A percentile compares a stretch with the other conserved stretches of the same genome.
Conservation (phyloP, 805 yeast genomes). For the Barnettozyma sucrosica region DNA sequence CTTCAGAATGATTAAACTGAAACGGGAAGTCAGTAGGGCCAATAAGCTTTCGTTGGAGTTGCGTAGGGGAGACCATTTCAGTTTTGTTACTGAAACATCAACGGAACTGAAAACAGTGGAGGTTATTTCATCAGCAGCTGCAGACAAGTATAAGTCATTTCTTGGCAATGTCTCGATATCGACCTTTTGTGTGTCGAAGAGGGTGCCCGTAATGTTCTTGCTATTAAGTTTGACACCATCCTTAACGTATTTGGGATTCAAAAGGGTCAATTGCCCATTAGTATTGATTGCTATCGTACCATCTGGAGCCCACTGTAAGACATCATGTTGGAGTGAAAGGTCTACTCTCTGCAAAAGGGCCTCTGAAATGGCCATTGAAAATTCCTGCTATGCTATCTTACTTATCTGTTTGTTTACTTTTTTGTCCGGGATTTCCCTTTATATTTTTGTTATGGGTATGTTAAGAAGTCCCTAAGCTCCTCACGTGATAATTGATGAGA, state of each 20-base stretch:
- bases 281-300: conserved; percentile 24
- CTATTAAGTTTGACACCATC: conserved; percentile 6
- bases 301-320: conserved; percentile 21
- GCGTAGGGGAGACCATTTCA: conserved; percentile 23
- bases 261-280: conserved; percentile 15
- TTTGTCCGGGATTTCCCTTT: too few relatives aligned
- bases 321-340: conserved; percentile 9
- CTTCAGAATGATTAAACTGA: conserved; percentile 13
- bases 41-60: conserved; percentile 12
- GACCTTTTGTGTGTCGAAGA: conserved; percentile 16
- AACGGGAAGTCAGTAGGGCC: conserved; percentile 19
- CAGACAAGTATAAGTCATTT: conserved; percentile 9
- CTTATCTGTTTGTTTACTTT: too few relatives aligned
- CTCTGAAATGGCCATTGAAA: conserved; percentile 5
- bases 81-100: conserved; percentile 11
- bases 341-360: conserved; percentile 17
- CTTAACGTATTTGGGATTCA: conserved; percentile 18
- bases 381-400: background rate
- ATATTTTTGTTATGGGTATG: background rate
- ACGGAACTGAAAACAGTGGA: conserved; percentile 13
- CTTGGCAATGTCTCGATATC: conserved; percentile 13
- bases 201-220: conserved; percentile 10
- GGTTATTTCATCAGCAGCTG: conserved; percentile 16
- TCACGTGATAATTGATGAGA: background rate
- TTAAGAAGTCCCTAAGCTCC: too few relatives aligned